Evolutionary conservation across 1,139 yeast genomes (phyloP).

Genomic region (Debaryomyces sp.): DNA sequence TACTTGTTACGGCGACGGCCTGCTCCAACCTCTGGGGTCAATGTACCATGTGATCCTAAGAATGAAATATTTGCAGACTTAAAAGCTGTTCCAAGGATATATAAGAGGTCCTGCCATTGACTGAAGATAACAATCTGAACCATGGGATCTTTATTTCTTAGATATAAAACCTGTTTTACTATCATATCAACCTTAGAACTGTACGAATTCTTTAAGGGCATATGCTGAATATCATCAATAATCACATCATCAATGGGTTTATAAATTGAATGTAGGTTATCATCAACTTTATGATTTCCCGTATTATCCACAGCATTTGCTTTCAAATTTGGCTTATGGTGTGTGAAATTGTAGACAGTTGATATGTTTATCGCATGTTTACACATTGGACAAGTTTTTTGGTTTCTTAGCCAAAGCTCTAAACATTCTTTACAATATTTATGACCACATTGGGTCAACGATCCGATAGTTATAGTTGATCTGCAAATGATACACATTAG

Average conservation of each 20-base stretch:
- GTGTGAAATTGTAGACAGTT: constrained; percentile 64
- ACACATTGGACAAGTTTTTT: constrained; percentile 77
- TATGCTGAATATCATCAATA: constrained; percentile 47
- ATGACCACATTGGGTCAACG: constrained; percentile 88
- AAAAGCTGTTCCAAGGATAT: constrained; percentile 69
- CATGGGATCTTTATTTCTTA: constrained; percentile 57
- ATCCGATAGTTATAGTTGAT: constrained; percentile 66
- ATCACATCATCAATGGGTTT: constrained; percentile 45
- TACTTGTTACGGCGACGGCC: constrained; percentile 32
- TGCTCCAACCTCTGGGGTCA: constrained; percentile 35
- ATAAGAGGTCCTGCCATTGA: constrained; percentile 81
- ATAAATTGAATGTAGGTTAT: constrained; percentile 47
- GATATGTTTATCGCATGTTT: constrained; percentile 47
- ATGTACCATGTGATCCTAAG: constrained; percentile 44
- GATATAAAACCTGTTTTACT: constrained; percentile 67
- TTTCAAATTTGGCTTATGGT: constrained; percentile 48
- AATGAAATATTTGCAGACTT: constrained; percentile 57
- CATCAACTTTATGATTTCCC: constrained; percentile 16
- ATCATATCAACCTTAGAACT: constrained; percentile 89
- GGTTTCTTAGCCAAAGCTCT: constrained; percentile 63
- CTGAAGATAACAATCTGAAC: constrained; percentile 86
- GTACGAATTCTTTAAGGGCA: constrained; percentile 51
- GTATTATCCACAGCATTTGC: constrained; percentile 41
- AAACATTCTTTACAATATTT: constrained; percentile 81
- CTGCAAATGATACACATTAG: constrained; percentile 78